Evolutionary conservation across 1,139 yeast genomes (phyloP).

Genomic region (Diutina sp.): DNA sequence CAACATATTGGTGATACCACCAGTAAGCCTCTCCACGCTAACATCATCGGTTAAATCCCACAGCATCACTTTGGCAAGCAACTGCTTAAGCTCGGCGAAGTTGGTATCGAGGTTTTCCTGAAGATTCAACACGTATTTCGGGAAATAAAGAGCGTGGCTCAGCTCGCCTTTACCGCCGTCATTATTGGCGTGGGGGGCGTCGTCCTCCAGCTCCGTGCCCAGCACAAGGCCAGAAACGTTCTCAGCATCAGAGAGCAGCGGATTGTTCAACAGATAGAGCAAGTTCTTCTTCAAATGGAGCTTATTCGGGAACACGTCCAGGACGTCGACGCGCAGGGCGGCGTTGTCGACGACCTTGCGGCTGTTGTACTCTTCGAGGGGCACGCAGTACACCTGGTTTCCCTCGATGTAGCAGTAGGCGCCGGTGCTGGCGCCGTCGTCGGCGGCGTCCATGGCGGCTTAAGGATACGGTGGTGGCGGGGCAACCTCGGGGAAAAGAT

Average conservation of each 20-base stretch:
- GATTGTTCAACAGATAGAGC: constrained; percentile 29
- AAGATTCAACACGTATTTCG: constrained; percentile 23
- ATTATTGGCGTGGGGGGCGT: not conserved
- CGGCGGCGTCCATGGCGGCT: not conserved
- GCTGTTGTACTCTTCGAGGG: not conserved
- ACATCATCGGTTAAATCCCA: constrained; percentile 18
- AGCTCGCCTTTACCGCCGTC: not conserved
- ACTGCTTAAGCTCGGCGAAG: constrained; percentile 18
- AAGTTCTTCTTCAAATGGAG: constrained; percentile 18
- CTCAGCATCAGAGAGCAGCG: constrained; percentile 22
- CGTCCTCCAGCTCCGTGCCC: constrained; percentile 4
- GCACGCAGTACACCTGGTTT: not conserved
- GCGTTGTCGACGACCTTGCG: not conserved
- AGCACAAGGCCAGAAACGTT: constrained; percentile 3
- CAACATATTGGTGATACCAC: constrained; percentile 74
- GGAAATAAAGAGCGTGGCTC: constrained; percentile 27
- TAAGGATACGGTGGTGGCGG: not conserved
- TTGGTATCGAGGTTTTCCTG: constrained; percentile 17
- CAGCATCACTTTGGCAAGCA: constrained; percentile 22
- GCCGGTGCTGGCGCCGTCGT: not conserved
- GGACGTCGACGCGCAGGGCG: not conserved
- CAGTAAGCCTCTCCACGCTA: constrained; percentile 37
- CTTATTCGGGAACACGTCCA: constrained; percentile 2
- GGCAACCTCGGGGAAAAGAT: not conserved
- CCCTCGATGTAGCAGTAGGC: not conserved